phyloP scores from a whole-genome alignment of 1,139 yeast genomes.

The Protomyces inundatus region DNA sequence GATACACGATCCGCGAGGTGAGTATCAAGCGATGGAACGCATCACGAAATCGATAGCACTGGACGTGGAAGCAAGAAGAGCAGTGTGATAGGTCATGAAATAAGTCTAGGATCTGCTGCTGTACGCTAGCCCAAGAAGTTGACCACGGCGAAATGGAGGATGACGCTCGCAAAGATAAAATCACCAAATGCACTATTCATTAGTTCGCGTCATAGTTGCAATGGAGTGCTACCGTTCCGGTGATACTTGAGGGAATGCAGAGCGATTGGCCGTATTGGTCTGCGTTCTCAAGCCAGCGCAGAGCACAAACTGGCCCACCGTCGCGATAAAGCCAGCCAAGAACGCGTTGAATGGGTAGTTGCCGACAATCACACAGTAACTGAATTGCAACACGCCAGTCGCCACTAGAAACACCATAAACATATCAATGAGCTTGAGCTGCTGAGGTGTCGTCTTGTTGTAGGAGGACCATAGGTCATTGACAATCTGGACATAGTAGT shows the following conservation, averaged over 20 bases:
- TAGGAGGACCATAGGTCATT: slow-evolving; percentile 18
- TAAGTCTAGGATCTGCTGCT: background rate
- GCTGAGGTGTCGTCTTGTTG: slow-evolving; percentile 28
- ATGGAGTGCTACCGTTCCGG: slow-evolving; percentile 48
- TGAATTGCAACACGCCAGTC: slow-evolving; percentile 72
- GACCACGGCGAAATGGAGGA: slow-evolving; percentile 79
- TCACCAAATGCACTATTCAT: slow-evolving; percentile 70
- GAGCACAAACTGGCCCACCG: slow-evolving; percentile 93
- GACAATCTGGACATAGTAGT: background rate
- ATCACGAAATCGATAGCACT: slow-evolving; percentile 58
- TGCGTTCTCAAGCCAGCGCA: slow-evolving; percentile 69
- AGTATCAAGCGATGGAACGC: slow-evolving; percentile 79
- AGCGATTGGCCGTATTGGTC: slow-evolving; percentile 43
- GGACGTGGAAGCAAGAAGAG: background rate
- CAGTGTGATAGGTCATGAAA: background rate
- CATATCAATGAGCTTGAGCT: slow-evolving; percentile 58
- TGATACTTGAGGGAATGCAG: slow-evolving; percentile 50
- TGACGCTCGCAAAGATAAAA: slow-evolving; percentile 76
- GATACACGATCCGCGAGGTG: slow-evolving; percentile 55
- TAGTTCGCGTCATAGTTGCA: background rate
- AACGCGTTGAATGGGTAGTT: slow-evolving; percentile 95
- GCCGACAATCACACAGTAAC: slow-evolving; percentile 70
- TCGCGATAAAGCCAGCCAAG: slow-evolving; percentile 82
- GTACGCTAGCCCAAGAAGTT: slow-evolving; percentile 57
- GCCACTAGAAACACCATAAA: slow-evolving; percentile 70